Evolutionary conservation across 148 eudicot species (phyloP), one percentile per base, ranked within the genome.

Genomic region (Vaccinium macrocarpon): DNA sequence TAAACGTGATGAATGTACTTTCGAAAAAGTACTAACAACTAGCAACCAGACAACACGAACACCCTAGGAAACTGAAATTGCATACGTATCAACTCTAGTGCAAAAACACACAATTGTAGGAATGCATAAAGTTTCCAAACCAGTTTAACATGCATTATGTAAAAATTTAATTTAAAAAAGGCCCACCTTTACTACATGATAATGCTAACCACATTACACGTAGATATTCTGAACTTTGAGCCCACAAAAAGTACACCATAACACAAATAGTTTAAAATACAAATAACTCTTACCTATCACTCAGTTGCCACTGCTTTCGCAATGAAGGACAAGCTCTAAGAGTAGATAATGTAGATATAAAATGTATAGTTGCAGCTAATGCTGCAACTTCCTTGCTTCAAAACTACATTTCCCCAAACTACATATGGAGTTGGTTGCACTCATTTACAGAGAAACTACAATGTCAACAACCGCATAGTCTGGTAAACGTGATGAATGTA

Each of bases 201-300:
- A 38, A 77, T 11, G 3, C 25, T 25, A 23, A 35, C 38, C 38
- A 35, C 38, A 35, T 35, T 35, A 62, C 51, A 16, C 56, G 19
- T 25, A 27, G 11, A 52, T 23, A 12, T 5, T 8, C 35, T 7
- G 32, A 71, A 29, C 21, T 29, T 14, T 6, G 12, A 71, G 72
- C 72, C 72, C 72, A 66, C 25, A 27, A 23, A 66, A 11, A 48
- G 27, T 49, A 77, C 53, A 42, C 48, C 38, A 52, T 7, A 14
- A 16, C 64, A 52, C 38, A 78, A 16, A 52, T 18, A 79, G 19
- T 8, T 18, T 8, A 18, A 79, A 35, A 18, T 6, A 21, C n/a
- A 32, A 27, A 6, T 84, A 84, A 79, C 86, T 79, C 82, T 70
- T 23, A 35, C 46, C 55, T 15, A 38, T 84, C 78, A 84, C 78